Percentiles rank a stretch among this genome's conserved stretches.
phyloP scores from a whole-genome alignment of 2,329 filamentous ascomycete species.

The Aspergillus calidoustus region DNA sequence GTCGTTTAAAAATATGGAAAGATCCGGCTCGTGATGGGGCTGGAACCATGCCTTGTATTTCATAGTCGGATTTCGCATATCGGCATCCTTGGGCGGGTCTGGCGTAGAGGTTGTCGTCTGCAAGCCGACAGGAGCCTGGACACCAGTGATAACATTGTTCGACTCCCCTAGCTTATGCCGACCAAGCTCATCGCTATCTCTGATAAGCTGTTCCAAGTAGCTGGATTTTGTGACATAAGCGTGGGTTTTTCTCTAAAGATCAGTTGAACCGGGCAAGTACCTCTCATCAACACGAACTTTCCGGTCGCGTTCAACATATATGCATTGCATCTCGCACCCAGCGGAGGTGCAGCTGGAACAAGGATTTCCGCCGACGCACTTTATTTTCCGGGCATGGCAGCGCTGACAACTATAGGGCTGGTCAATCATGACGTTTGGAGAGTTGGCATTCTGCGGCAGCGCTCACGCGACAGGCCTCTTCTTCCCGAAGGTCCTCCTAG shows the following conservation, averaged over 20 bases:
- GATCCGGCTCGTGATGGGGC: too few species aligned
- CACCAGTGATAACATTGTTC: not conserved
- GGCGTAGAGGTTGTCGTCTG: too few species aligned
- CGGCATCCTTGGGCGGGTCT: too few species aligned
- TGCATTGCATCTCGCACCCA: conserved; percentile 36
- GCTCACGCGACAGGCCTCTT: too few species aligned
- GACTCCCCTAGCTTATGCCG: conserved; percentile 28
- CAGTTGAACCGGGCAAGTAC: not conserved
- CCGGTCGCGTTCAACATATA: conserved; percentile 43
- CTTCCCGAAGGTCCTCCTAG: too few species aligned
- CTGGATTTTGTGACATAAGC: conserved; percentile 15
- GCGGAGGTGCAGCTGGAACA: conserved; percentile 42
- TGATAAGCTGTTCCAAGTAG: conserved; percentile 33
- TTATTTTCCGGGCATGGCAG: conserved; percentile 50
- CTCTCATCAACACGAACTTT: conserved; percentile 39
- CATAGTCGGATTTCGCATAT: too few species aligned
- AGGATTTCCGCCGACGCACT: conserved; percentile 48
- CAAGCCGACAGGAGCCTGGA: too few species aligned
- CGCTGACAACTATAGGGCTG: conserved; percentile 35
- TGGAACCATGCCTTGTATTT: too few species aligned
- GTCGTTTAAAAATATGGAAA: too few species aligned
- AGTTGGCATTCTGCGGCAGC: too few species aligned
- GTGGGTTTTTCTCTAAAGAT: too few species aligned
- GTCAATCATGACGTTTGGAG: too few species aligned
- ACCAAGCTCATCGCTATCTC: conserved; percentile 7